These are phyloP conservation scores for Rhizoclosmatium sp. DNA, from an alignment of 192 early-diverging fungal genomes.

Conservation along the genomic window DNA sequence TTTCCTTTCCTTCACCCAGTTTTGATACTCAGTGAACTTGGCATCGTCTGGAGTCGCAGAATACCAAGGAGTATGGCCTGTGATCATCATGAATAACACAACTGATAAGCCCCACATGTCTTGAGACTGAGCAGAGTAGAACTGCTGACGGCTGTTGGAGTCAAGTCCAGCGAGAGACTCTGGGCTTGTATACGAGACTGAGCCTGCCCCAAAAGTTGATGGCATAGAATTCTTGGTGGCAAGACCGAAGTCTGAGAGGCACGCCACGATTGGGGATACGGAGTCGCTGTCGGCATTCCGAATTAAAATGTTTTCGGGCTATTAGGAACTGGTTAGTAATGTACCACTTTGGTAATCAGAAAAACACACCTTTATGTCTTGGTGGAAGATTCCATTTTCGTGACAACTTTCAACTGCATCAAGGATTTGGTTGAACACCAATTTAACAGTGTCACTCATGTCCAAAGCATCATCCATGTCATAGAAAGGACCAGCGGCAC, in stretches of 20 bases:
- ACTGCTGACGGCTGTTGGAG: slow-evolving; percentile 43
- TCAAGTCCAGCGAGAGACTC: slow-evolving; percentile 53
- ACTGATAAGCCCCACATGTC: slow-evolving; percentile 84
- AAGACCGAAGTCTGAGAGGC: slow-evolving; percentile 90
- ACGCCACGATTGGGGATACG: slow-evolving; percentile 54
- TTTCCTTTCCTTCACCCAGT: slow-evolving; percentile 9
- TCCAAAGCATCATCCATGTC: slow-evolving; percentile 29
- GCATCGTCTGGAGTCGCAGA: slow-evolving; percentile 62
- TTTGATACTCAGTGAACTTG: slow-evolving; percentile 63
- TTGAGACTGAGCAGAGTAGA: slow-evolving; percentile 65
- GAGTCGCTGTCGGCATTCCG: not conserved
- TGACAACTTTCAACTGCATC: slow-evolving; percentile 80
- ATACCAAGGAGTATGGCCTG: slow-evolving; percentile 82
- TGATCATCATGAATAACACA: slow-evolving; percentile 75
- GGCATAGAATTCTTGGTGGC: slow-evolving; percentile 78
- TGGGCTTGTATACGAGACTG: slow-evolving; percentile 89
- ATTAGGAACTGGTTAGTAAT: not conserved
- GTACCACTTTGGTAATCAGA: too few species aligned
- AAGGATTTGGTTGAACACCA: slow-evolving; percentile 76
- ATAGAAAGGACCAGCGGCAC: slow-evolving; percentile 24
- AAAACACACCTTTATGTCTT: slow-evolving; percentile 90
- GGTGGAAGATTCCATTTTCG: slow-evolving; percentile 81
- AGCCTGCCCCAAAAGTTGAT: slow-evolving; percentile 86
- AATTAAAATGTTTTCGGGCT: slow-evolving; percentile 79
- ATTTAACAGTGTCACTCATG: slow-evolving; percentile 26